Conservation (phyloP, 192 early-diverging fungal species). For the Coemansia sp. region DNA sequence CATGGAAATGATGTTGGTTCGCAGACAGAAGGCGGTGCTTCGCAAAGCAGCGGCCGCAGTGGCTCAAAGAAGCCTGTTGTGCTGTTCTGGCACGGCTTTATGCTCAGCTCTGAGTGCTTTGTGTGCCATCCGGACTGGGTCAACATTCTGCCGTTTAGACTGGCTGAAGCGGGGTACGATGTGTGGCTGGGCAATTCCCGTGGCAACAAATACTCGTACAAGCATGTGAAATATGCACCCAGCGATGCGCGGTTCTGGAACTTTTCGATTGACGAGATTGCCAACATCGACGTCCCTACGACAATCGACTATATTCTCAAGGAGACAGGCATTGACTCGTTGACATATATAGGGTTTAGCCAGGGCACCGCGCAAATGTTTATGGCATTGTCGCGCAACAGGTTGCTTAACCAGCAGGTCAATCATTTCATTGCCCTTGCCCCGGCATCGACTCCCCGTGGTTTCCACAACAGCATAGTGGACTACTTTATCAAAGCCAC, state of each 20-base stretch:
- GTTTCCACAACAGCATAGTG: slow-evolving; percentile 77
- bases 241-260: slow-evolving; percentile 83
- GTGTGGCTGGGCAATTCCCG: slow-evolving; percentile 96
- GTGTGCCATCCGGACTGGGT: slow-evolving; percentile 80
- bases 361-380: slow-evolving; percentile 93
- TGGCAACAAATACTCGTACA: slow-evolving; percentile 93
- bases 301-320: slow-evolving; percentile 86
- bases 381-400: slow-evolving; percentile 80
- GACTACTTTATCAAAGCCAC: slow-evolving; percentile 83
- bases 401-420: slow-evolving; percentile 78
- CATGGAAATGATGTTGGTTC: not conserved
- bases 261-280: slow-evolving; percentile 92
- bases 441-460: slow-evolving; percentile 84
- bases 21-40: slow-evolving; percentile 5
- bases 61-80: slow-evolving; percentile 76
- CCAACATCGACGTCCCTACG: slow-evolving; percentile 82
- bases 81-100: slow-evolving; percentile 91
- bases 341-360: slow-evolving; percentile 96
- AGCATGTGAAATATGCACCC: slow-evolving; percentile 70
- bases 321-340: slow-evolving; percentile 72
- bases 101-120: slow-evolving; percentile 94
- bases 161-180: slow-evolving; percentile 90
- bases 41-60: not conserved
- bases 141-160: slow-evolving; percentile 75
- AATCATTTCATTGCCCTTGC: slow-evolving; percentile 89